phyloP scores from a whole-genome alignment of 176 grass and related monocot species.

The Cenchrus purpureus region DNA sequence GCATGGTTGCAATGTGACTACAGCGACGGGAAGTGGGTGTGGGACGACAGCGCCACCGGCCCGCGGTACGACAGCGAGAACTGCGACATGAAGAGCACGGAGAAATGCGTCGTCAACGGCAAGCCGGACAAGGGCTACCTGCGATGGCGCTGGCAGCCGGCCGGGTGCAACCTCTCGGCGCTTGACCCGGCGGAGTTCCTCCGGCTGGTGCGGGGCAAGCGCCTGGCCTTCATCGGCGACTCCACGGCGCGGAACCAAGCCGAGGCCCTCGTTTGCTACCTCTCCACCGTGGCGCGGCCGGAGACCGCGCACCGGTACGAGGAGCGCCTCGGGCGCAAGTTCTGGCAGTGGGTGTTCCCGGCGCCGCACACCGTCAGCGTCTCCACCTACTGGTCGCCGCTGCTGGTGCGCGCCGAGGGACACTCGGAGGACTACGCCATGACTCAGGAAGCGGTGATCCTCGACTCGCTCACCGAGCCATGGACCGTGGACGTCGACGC shows the following conservation, averaged over 20 bases:
- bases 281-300: constrained; percentile 25
- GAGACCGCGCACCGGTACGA: constrained; percentile 37
- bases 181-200: constrained; percentile 44
- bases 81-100: constrained; percentile 38
- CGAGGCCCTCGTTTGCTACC: constrained; percentile 45
- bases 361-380: constrained; percentile 35
- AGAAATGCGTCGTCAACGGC: constrained; percentile 39
- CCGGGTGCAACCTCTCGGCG: constrained; percentile 21
- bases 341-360: constrained; percentile 48
- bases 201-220: constrained; percentile 20
- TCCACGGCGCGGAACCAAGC: constrained; percentile 55
- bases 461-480: constrained; percentile 39
- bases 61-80: constrained; percentile 29
- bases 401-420: constrained; percentile 39
- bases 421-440: constrained; percentile 33
- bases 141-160: constrained; percentile 52
- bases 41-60: constrained; percentile 24
- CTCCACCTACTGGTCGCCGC: constrained; percentile 59
- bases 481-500: constrained; percentile 34
- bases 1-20: constrained; percentile 43
- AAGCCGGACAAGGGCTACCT: constrained; percentile 47
- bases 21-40: constrained; percentile 40
- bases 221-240: constrained; percentile 51
- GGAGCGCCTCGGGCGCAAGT: constrained; percentile 31
- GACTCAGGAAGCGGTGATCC: neutral